A percentile compares a stretch with the other conserved stretches of the same genome.
Evolutionary conservation across 768 basidiomycete genomes (phyloP).

Genomic region (Mrakia frigida): DNA sequence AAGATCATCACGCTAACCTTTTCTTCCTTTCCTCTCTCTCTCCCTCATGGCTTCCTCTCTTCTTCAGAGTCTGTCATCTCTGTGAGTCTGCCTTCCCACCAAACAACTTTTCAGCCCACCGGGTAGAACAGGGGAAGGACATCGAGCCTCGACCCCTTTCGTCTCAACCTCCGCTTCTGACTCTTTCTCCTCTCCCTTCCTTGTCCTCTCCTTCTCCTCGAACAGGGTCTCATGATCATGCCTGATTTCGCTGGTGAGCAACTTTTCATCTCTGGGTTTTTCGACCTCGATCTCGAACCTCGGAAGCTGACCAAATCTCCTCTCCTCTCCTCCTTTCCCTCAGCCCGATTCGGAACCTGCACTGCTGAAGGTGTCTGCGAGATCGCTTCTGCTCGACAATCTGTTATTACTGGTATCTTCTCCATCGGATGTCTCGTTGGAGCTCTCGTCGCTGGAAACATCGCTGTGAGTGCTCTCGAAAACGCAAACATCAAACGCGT

Average conservation of each 20-base stretch:
- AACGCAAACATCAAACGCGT: no score
- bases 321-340: not conserved
- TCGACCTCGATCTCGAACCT: no score
- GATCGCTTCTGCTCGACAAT: slow-evolving; percentile 21
- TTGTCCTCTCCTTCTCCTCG: not conserved
- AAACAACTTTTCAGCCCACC: no score
- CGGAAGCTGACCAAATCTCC: no score
- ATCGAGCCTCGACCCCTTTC: not conserved
- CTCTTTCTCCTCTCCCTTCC: not conserved
- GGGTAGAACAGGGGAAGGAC: not conserved
- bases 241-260: slow-evolving; percentile 24
- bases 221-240: slow-evolving; percentile 31
- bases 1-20: not conserved
- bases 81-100: not conserved
- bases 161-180: not conserved
- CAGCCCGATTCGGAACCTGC: slow-evolving; percentile 30
- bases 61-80: slow-evolving; percentile 20
- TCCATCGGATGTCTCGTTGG: slow-evolving; percentile 33
- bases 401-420: slow-evolving; percentile 34
- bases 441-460: slow-evolving; percentile 26
- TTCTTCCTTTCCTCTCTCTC: not conserved
- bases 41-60: not conserved
- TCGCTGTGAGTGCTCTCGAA: not conserved
- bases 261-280: no score
- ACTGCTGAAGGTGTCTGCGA: slow-evolving; percentile 15